phyloP scores from a whole-genome alignment of 768 basidiomycete species.

The Psilocybe sp. region DNA sequence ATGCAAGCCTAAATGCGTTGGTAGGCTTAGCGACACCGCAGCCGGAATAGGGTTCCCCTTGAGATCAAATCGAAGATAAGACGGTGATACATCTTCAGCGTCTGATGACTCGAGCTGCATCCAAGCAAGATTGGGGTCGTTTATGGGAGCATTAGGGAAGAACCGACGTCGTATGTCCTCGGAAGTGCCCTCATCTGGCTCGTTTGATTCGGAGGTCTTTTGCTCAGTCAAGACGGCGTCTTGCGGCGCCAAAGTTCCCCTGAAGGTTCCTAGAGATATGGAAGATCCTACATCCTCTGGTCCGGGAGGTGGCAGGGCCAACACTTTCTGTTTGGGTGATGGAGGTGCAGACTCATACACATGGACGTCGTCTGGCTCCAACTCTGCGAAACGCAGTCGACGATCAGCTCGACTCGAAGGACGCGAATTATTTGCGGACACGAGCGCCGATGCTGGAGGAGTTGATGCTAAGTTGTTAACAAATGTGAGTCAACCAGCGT shows the following conservation, averaged over 20 bases:
- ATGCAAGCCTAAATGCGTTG: conserved; percentile 85
- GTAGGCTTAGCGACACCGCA: conserved; percentile 52
- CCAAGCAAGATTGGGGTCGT: conserved; percentile 82
- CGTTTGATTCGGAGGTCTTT: conserved; percentile 10
- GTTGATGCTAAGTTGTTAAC: conserved; percentile 2
- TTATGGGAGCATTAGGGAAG: conserved; percentile 68
- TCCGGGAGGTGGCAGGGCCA: conserved; percentile 57
- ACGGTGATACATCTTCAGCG: conserved; percentile 23
- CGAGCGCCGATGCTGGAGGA: conserved; percentile 44
- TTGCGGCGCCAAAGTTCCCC: conserved; percentile 22
- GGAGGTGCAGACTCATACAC: conserved; percentile 82
- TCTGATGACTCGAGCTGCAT: conserved; percentile 42
- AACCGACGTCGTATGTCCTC: conserved; percentile 82
- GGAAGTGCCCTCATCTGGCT: conserved; percentile 68
- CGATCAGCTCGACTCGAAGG: conserved; percentile 58
- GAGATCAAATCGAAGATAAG: conserved; percentile 74
- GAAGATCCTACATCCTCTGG: conserved; percentile 31
- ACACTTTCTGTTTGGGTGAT: conserved; percentile 50
- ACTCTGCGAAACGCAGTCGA: conserved; percentile 72
- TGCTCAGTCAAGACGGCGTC: background rate
- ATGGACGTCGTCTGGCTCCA: conserved; percentile 71
- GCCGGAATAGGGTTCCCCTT: conserved; percentile 66
- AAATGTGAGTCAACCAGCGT: background rate
- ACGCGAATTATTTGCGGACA: conserved; percentile 46
- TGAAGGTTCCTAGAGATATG: conserved; percentile 39